Conservation (phyloP, 495 filamentous ascomycete species). For the Xylaria intraflava region DNA sequence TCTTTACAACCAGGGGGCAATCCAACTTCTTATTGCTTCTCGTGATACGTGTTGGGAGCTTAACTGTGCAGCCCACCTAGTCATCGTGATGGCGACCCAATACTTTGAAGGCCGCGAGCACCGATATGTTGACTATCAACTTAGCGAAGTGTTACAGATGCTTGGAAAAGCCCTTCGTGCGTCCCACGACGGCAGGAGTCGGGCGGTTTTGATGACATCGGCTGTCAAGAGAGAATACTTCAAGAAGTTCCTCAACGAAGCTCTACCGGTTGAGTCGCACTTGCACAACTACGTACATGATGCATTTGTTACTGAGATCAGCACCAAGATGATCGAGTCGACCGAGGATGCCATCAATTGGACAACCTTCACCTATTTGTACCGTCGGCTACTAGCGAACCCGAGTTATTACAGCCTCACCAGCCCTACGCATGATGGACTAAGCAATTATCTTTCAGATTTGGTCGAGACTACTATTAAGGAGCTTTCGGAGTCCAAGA, state of each 20-base stretch:
- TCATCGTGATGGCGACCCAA: constrained; percentile 97
- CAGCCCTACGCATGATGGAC: constrained; percentile 83
- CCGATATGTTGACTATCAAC: constrained; percentile 92
- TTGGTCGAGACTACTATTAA: constrained; percentile 88
- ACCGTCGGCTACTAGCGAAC: constrained; percentile 92
- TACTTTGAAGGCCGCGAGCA: constrained; percentile 97
- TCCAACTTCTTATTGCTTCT: constrained; percentile 89
- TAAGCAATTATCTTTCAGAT: constrained; percentile 92
- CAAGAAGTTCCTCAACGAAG: constrained; percentile 97
- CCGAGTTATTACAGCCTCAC: constrained; percentile 92
- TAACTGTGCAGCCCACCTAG: constrained; percentile 77
- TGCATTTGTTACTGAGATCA: constrained; percentile 94
- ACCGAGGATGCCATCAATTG: constrained; percentile 98
- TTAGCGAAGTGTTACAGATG: constrained; percentile 99
- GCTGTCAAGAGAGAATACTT: constrained; percentile 94
- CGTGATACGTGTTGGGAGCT: constrained; percentile 97
- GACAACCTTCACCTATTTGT: constrained; percentile 98
- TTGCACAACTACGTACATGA: constrained; percentile 87
- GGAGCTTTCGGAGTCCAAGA: constrained; percentile 87
- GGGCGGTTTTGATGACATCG: constrained; percentile 90
- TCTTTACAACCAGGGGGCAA: constrained; percentile 83
- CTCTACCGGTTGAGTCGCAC: constrained; percentile 90
- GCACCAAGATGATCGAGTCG: constrained; percentile 84
- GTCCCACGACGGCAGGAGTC: constrained; percentile 67
- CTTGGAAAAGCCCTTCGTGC: constrained; percentile 86